Evolutionary conservation across 1,284 basidiomycete genomes (phyloP), one percentile per base, ranked within the genome.

Genomic region (Pholiota adiposa): DNA sequence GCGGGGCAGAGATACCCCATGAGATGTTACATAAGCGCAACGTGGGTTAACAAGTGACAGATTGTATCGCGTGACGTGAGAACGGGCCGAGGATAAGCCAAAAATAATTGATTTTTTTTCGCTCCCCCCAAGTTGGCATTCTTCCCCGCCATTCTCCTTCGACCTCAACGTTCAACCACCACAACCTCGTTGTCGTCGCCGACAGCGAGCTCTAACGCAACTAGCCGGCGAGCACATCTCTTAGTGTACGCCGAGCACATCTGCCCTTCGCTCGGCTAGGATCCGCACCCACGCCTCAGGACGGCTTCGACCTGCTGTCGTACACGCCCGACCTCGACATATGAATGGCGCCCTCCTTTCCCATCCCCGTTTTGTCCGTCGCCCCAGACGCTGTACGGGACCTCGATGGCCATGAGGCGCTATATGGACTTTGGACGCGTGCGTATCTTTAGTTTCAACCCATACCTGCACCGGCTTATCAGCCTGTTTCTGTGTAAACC

Each of bases 371-470:
- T 36, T 82, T 91, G 54, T 79, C 83, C 36, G 78, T 91, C 60
- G 78, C 87, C 9, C 76, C 82, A 31, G 89, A 89, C 62, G 86
- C 79, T 16, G 79, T 91, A 60, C 79, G 78, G 66, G 83, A 88
- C 64, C 79, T 91, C 63, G 83, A 90, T 64, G 87, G 88, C 52
- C 75, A 81, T 50, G 86, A 89, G 61, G 86, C 87, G 21, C 75
- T 90, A 33, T 82, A 76, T 46, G 74, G 80, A 44, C 81, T 91
- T 27, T 90, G 89, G 87, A 81, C 79, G 56, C 75, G 89, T 90
- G 65, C 70, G 81, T 63, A 49, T 41, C 50, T 56, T 59, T 25
- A 56, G 54, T 54, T 3, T 65, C 25, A 27, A 31, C 38, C 23
- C n/a, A 0, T 43, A 11, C 36, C n/a, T n/a, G n/a, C 18, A 18